Percentiles rank a stretch among this genome's conserved stretches.
Evolutionary conservation across 176 grass and related monocot species (phyloP).

Genomic region (Cenchrus americanus): DNA sequence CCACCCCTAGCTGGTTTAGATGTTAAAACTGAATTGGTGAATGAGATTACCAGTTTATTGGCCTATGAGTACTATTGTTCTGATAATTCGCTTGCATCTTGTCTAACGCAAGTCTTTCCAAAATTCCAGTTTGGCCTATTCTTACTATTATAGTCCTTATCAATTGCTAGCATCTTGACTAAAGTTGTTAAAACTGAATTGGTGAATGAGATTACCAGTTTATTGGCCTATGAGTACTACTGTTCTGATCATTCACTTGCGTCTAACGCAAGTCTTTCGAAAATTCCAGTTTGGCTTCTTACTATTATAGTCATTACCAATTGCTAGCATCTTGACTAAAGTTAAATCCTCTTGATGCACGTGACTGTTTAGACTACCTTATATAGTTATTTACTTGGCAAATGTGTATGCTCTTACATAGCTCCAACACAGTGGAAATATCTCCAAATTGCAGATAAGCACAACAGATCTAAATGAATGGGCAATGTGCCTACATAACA

Average conservation of each 20-base stretch:
- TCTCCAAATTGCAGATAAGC: neutral
- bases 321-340: too few relatives aligned
- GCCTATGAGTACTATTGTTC: neutral
- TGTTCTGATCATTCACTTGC: neutral
- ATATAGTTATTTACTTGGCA: conserved; percentile 9
- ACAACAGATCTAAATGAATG: neutral
- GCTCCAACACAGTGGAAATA: conserved; percentile 10
- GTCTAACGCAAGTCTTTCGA: neutral
- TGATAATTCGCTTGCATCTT: neutral
- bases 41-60: neutral
- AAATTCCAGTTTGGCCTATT: neutral
- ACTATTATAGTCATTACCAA: too few relatives aligned
- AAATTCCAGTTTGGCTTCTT: neutral
- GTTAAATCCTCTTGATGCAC: neutral
- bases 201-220: neutral
- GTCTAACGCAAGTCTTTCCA: neutral
- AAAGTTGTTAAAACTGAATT: neutral
- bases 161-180: too few relatives aligned
- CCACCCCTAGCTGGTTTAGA: conserved; percentile 3
- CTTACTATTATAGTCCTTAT: too few relatives aligned
- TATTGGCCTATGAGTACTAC: neutral
- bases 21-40: neutral
- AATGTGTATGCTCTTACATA: neutral
- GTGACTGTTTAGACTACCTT: neutral
- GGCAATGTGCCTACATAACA: conserved; percentile 44